A percentile compares a stretch with the other conserved stretches of the same genome.
Evolutionary conservation across 768 basidiomycete species (phyloP).

Genomic region (Epithele typhae): DNA sequence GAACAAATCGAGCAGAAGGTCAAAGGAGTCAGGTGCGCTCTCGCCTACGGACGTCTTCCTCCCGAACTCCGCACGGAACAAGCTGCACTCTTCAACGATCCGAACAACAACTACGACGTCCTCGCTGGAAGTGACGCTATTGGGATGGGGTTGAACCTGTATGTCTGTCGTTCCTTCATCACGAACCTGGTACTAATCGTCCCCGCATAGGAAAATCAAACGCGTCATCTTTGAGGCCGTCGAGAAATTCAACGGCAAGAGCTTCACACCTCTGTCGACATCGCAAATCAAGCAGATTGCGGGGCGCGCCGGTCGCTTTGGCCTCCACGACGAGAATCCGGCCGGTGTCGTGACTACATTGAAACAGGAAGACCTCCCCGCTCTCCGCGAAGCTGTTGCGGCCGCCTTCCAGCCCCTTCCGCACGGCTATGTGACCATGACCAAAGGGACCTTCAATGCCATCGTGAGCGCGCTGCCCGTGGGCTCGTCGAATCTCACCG

Average conservation of each 20-base stretch:
- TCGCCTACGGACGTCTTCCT: constrained; percentile 89
- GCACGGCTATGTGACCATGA: constrained; percentile 44
- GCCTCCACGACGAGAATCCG: constrained; percentile 47
- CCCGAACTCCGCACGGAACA: constrained; percentile 92
- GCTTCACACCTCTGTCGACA: constrained; percentile 43
- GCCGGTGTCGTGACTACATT: constrained; percentile 76
- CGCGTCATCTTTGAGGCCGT: constrained; percentile 76
- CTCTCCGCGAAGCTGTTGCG: constrained; percentile 52
- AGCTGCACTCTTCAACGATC: constrained; percentile 88
- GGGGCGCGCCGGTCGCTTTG: constrained; percentile 89
- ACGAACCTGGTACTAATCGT: constrained; percentile 23
- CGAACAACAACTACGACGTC: constrained; percentile 78
- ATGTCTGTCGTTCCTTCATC: constrained; percentile 27
- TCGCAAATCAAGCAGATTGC: constrained; percentile 93
- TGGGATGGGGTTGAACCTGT: constrained; percentile 98
- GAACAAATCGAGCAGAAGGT: constrained; percentile 64
- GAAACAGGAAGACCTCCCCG: constrained; percentile 53
- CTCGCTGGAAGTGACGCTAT: constrained; percentile 93
- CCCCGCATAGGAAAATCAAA: constrained; percentile 74
- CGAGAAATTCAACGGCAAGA: constrained; percentile 57
- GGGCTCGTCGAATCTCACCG: constrained; percentile 33
- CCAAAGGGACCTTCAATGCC: constrained; percentile 19
- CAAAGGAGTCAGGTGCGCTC: constrained; percentile 70
- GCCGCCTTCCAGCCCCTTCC: constrained; percentile 45
- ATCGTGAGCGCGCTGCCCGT: constrained; percentile 41